A percentile compares a stretch with the other conserved stretches of the same genome.
Evolutionary conservation across 2,329 filamentous ascomycete species (phyloP).

Genomic region (Aspergillus unguis): DNA sequence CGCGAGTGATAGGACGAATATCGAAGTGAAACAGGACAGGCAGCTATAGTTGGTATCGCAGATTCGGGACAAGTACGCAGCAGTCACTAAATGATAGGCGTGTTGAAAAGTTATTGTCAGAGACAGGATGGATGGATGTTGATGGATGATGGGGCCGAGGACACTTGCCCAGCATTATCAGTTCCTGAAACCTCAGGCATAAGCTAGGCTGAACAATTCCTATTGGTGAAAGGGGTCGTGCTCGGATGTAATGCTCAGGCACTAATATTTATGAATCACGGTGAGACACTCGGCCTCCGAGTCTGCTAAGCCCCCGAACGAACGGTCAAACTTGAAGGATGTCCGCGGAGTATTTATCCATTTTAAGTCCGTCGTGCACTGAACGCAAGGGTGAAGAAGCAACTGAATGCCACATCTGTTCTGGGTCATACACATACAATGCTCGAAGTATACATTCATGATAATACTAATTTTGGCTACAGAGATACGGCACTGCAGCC

Average conservation of each 20-base stretch:
- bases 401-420: no score
- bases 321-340: not conserved
- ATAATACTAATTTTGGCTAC: no score
- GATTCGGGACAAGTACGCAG: not conserved
- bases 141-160: constrained; percentile 10
- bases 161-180: constrained; percentile 2
- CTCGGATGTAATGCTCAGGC: constrained; percentile 2
- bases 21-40: not conserved
- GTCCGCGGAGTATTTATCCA: not conserved
- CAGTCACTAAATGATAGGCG: not conserved
- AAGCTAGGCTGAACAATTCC: constrained; percentile 7
- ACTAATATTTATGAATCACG: constrained; percentile 6
- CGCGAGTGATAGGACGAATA: constrained; percentile 4
- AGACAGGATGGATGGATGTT: constrained; percentile 9
- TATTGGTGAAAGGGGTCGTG: constrained; percentile 6
- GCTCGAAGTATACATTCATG: no score
- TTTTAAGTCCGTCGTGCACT: not conserved
- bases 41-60: not conserved
- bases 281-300: not conserved
- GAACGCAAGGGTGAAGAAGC: no score
- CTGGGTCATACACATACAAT: no score
- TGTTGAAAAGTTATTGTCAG: constrained; percentile 1
- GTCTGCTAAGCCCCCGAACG: not conserved
- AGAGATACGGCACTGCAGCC: no score
- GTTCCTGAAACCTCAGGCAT: constrained; percentile 9